Percentiles rank a stretch among this genome's conserved stretches.
phyloP scores from a whole-genome alignment of 148 eudicot species.

The Chenopodium suecicum region DNA sequence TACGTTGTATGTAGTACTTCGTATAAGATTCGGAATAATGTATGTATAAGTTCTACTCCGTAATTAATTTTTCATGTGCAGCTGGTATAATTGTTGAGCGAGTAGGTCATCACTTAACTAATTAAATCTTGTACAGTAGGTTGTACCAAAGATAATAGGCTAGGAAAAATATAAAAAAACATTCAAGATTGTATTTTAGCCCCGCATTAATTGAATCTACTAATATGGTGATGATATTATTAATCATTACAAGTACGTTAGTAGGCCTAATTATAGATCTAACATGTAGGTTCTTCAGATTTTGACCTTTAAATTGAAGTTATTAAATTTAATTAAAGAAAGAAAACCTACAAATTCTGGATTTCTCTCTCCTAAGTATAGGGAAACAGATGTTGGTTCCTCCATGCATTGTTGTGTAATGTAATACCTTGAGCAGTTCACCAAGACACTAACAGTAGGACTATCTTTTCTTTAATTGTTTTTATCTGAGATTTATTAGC shows the following conservation, averaged over 20 bases:
- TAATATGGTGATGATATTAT: neutral
- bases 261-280: neutral
- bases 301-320: neutral
- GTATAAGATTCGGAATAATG: too few species aligned
- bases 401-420: neutral
- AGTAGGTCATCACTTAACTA: too few species aligned
- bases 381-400: conserved; percentile 16
- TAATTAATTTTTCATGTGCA: neutral
- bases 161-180: too few species aligned
- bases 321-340: too few species aligned
- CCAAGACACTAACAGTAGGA: conserved; percentile 19
- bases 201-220: too few species aligned
- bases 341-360: neutral
- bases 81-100: neutral
- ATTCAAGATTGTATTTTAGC: neutral
- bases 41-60: too few species aligned
- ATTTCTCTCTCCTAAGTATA: neutral
- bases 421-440: conserved; percentile 26
- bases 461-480: neutral
- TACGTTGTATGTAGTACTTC: too few species aligned
- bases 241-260: neutral
- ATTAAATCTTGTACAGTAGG: too few species aligned
- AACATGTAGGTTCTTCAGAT: neutral
- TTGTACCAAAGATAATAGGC: neutral
- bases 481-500: conserved; percentile 9